phyloP scores from a whole-genome alignment of 805 yeast genomes.

The Wickerhamiella cacticola region DNA sequence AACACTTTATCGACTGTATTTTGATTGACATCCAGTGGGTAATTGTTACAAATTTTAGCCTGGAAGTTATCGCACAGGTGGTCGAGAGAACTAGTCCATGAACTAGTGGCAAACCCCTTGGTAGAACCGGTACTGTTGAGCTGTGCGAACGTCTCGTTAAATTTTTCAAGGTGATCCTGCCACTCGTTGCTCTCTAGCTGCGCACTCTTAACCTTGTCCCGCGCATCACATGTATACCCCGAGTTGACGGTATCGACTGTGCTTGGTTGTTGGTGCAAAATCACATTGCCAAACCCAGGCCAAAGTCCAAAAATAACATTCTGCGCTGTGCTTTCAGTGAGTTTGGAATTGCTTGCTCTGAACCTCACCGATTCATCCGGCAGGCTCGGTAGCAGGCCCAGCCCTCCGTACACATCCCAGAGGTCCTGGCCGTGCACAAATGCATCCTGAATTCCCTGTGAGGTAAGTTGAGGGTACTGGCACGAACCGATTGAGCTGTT shows the following conservation, averaged over 20 bases:
- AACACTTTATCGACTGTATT: slow-evolving; percentile 31
- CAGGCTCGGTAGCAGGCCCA: slow-evolving; percentile 25
- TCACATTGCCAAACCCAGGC: slow-evolving; percentile 27
- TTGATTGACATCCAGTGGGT: slow-evolving; percentile 27
- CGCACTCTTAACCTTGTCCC: slow-evolving; percentile 23
- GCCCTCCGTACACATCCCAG: slow-evolving; percentile 30
- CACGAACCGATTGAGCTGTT: slow-evolving; percentile 26
- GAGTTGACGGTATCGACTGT: slow-evolving; percentile 32
- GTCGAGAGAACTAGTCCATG: slow-evolving; percentile 25
- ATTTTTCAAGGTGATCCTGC: slow-evolving; percentile 29
- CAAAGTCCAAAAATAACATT: slow-evolving; percentile 32
- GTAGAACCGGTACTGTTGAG: slow-evolving; percentile 25
- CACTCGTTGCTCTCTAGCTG: slow-evolving; percentile 29
- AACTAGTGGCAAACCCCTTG: slow-evolving; percentile 19
- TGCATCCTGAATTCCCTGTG: slow-evolving; percentile 34
- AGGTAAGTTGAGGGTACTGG: slow-evolving; percentile 34
- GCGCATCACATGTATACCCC: slow-evolving; percentile 29
- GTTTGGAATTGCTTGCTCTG: slow-evolving; percentile 32
- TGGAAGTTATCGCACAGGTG: slow-evolving; percentile 37
- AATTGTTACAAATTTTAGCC: slow-evolving; percentile 32
- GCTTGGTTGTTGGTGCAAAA: slow-evolving; percentile 27
- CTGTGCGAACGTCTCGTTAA: slow-evolving; percentile 24
- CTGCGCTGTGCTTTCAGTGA: slow-evolving; percentile 34
- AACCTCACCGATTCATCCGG: slow-evolving; percentile 29
- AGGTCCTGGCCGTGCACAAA: slow-evolving; percentile 33